Evolutionary conservation across 2,329 filamentous ascomycete genomes (phyloP), one percentile per base, ranked within the genome.

Genomic region (Parascedosporium putredinis): DNA sequence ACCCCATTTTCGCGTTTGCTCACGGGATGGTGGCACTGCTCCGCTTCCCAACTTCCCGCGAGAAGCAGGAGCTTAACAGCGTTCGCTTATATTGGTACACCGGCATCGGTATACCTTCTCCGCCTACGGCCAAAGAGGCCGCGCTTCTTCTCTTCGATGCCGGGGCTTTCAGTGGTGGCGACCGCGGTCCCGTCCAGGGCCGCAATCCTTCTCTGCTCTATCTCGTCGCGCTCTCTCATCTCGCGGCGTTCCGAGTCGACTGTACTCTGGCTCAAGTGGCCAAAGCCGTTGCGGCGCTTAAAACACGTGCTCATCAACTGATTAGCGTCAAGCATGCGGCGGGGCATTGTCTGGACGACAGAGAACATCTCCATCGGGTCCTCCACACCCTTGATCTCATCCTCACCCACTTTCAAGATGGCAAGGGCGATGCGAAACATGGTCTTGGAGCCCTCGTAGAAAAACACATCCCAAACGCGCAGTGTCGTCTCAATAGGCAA

Each of bases 361-460:
- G 94, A 88, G 65, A 96, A 96, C 59, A 96, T 88, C 68, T 97
- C 91, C 83, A 95, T 94, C 1, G 89, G 87, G 60, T 95, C 90
- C 14, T 74, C 76, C 9, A 95, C 83, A 7, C 79, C 78, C 58
- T 83, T 80, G 59, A 97, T 93, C 57, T 93, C 84, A 5, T 70
- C 63, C 67, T 96, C 89, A 55, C 87, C 88, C 1, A 85, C 73
- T 66, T 95, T 95, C 76, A 97, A 95, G 53, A 96, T 86, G 27
- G 88, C 84, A 38, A 97, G 72, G 0, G 91, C 88, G 51, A 95
- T 87, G 45, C 90, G 86, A 70, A 96, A 97, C 5, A 97, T 78
- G 0, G 89, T 95, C 64, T 93, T 94, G 45, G 86, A 89, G 3
- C 91, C 91, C 66, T 97, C 91, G 65, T 94, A 95, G 64, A 96